A percentile compares a stretch with the other conserved stretches of the same genome.
Evolutionary conservation across 2,329 filamentous ascomycete genomes (phyloP).

Genomic region (Fusarium beomiforme): DNA sequence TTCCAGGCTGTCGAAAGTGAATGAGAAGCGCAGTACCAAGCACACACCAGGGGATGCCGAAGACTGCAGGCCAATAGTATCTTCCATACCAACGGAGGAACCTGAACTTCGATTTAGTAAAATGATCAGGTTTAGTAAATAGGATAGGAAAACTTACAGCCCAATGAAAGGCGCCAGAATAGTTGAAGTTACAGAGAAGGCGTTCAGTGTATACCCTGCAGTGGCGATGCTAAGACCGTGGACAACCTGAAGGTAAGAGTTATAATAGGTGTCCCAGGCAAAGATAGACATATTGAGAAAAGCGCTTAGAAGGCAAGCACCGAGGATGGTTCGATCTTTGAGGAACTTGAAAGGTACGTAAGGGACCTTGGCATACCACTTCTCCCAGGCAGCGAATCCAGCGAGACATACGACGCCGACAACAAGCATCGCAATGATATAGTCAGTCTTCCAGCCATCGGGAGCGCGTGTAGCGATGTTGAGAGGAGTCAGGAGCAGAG

Average conservation of each 20-base stretch:
- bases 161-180: constrained; percentile 60
- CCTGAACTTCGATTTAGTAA: constrained; percentile 27
- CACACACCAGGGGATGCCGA: constrained; percentile 64
- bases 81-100: constrained; percentile 59
- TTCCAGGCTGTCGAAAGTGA: constrained; percentile 47
- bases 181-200: constrained; percentile 59
- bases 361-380: constrained; percentile 56
- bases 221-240: constrained; percentile 57
- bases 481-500: constrained; percentile 69
- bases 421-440: constrained; percentile 65
- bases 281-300: constrained; percentile 53
- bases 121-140: not conserved
- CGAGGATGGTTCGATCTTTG: constrained; percentile 58
- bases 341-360: constrained; percentile 61
- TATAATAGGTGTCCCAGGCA: constrained; percentile 58
- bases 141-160: constrained; percentile 20
- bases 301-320: constrained; percentile 54
- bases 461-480: constrained; percentile 57
- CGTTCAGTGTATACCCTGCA: constrained; percentile 58
- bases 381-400: constrained; percentile 66
- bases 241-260: constrained; percentile 63
- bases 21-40: constrained; percentile 58
- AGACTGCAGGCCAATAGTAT: constrained; percentile 61
- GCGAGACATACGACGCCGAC: constrained; percentile 62
- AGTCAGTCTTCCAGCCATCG: constrained; percentile 58